Percentiles rank a stretch among this genome's conserved stretches.
Evolutionary conservation across 495 filamentous ascomycete genomes (phyloP).

Genomic region (Saxispiralis lemnorum): DNA sequence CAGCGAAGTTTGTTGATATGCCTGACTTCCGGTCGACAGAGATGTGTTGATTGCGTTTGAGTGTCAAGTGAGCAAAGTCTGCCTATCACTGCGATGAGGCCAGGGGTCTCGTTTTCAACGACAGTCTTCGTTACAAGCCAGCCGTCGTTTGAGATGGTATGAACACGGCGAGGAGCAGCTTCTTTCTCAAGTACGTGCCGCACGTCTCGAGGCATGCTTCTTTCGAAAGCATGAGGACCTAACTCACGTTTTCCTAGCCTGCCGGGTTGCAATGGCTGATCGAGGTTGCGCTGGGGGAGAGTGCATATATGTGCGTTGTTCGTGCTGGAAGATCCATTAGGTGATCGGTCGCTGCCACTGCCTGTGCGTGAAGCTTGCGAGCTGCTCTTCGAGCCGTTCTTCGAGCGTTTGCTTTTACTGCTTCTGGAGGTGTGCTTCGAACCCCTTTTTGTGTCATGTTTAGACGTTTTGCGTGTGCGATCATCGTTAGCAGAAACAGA

Average conservation of each 20-base stretch:
- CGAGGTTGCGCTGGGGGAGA: background rate
- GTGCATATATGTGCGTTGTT: background rate
- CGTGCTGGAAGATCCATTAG: background rate
- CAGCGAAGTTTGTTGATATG: slow-evolving; percentile 66
- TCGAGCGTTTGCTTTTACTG: background rate
- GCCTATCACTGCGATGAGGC: slow-evolving; percentile 59
- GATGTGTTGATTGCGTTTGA: slow-evolving; percentile 48
- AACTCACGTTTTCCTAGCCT: slow-evolving; percentile 35
- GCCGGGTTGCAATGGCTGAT: background rate
- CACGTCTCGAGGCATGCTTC: slow-evolving; percentile 73
- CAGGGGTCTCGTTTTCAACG: slow-evolving; percentile 43
- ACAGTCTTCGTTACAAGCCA: slow-evolving; percentile 27
- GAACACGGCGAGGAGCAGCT: slow-evolving; percentile 36
- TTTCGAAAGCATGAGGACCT: slow-evolving; percentile 72
- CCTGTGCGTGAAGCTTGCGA: background rate
- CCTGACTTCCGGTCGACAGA: slow-evolving; percentile 58
- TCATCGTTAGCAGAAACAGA: slow-evolving; percentile 15
- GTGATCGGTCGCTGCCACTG: background rate
- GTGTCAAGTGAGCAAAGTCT: slow-evolving; percentile 51
- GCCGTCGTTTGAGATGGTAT: slow-evolving; percentile 37
- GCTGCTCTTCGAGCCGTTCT: background rate
- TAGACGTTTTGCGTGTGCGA: background rate
- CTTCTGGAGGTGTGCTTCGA: background rate
- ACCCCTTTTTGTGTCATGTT: background rate
- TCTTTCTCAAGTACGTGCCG: slow-evolving; percentile 47